Base-by-base conservation (phyloP, 345 rosid species). In the Eucalyptus grandis region DNA sequence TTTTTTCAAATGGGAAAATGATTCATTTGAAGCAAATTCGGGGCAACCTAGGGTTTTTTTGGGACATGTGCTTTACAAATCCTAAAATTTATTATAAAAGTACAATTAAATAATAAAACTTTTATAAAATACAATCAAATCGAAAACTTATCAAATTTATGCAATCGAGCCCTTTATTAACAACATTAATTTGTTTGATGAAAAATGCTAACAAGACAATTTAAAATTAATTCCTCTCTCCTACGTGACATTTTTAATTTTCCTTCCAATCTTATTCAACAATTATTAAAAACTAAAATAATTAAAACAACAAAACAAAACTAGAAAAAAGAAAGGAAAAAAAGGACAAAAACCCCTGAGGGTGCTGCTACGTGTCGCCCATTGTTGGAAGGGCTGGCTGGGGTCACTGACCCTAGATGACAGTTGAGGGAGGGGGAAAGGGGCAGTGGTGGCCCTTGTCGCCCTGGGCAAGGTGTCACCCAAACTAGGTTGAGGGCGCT, bases 371-470 rank as follows among this genome's bases (percentile, higher is more conserved):
- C 6, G 1, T 0, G 27, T 0, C 1, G 0, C 14, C 30, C 30
- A 56, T 56, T 11, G 1, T 11, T 56, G 13, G 62, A 56, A 13
- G 62, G 30, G 62, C 3, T 26, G 0, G 30, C 30, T 24, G 5
- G 30, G 14, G 26, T 53, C 0, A 5, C 0, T 0, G 2, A 1
- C 11, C 24, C 11, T 53, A 19, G 24, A 19, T 19, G 56, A 53
- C 0, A 2, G 8, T 1, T 0, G 3, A 7, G 10, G 56, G 22
- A 17, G 56, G 56, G 56, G 24, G 10, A 7, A 53, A 19, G 56
- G 24, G 24, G 9, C 0, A 0, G 22, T 0, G 4, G 0, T 51
- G 22, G 56, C 0, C 56, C 56, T 53, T 0, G 4, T 0, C 1
- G 4, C 22, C 56, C 9, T 2, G 0, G 1, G 19, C 43, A 43